Conservation (phyloP, 331 rosid species). For the Ulmus americana region DNA sequence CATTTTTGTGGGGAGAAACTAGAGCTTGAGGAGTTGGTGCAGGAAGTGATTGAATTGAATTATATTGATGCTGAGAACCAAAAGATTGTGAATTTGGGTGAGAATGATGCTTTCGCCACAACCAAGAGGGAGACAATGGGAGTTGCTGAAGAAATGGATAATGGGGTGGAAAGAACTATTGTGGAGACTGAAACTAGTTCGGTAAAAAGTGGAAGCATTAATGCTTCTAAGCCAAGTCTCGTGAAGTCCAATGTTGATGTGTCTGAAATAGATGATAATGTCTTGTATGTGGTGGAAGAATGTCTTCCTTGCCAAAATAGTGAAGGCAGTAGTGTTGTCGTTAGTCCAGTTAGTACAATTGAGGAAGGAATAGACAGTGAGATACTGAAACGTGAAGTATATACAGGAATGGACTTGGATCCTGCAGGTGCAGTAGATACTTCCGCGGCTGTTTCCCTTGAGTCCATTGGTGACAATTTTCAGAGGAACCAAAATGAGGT, state of each 20-base stretch:
- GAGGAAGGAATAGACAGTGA: conserved; percentile 16
- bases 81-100: neutral
- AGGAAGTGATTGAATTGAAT: conserved; percentile 14
- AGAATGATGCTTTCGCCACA: conserved; percentile 6
- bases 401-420: conserved; percentile 15
- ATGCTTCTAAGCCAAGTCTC: too few relatives aligned
- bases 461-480: neutral
- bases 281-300: conserved; percentile 18
- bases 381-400: conserved; percentile 21
- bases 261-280: neutral
- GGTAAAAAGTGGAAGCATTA: conserved; percentile 20
- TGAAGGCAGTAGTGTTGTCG: conserved; percentile 19
- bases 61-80: conserved; percentile 14
- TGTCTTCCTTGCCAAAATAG: conserved; percentile 1
- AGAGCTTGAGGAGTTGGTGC: conserved; percentile 19
- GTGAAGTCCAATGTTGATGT: neutral
- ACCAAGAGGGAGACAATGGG: conserved; percentile 1
- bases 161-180: neutral
- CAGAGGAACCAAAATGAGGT: conserved; percentile 1
- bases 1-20: conserved; percentile 18
- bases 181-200: conserved; percentile 5
- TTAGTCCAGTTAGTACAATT: neutral
- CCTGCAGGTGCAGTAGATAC: neutral
- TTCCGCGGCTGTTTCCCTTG: neutral
- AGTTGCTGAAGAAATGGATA: neutral